These are phyloP conservation scores for Amylocarpus encephaloides DNA, from an alignment of 2,329 filamentous ascomycete species.

Conservation along the genomic window DNA sequence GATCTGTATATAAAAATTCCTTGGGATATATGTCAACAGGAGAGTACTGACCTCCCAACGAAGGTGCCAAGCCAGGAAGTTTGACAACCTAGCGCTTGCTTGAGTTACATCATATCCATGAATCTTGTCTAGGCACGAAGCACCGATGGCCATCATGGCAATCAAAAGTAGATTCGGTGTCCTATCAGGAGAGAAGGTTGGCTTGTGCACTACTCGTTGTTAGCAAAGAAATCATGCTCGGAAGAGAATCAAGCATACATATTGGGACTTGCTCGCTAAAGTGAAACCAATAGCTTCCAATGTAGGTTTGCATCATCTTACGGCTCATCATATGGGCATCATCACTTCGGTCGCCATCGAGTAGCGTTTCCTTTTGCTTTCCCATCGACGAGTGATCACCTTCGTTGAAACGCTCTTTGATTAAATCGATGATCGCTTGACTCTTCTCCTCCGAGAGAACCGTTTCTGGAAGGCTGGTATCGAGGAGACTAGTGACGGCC, in stretches of 20 bases:
- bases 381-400: conserved; percentile 67
- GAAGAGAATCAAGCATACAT: conserved; percentile 26
- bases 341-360: conserved; percentile 69
- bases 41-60: conserved; percentile 50
- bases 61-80: conserved; percentile 88
- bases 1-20: neutral
- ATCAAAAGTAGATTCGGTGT: conserved; percentile 80
- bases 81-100: conserved; percentile 74
- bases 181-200: conserved; percentile 83
- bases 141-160: conserved; percentile 87
- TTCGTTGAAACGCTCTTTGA: conserved; percentile 75
- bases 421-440: conserved; percentile 74
- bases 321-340: conserved; percentile 67
- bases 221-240: conserved; percentile 8
- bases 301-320: conserved; percentile 93
- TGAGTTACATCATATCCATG: conserved; percentile 69
- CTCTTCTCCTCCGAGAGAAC: conserved; percentile 83
- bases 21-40: neutral
- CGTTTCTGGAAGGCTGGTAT: conserved; percentile 72
- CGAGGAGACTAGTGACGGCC: conserved; percentile 80
- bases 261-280: conserved; percentile 94
- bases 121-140: conserved; percentile 78
- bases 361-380: conserved; percentile 67
- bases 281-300: conserved; percentile 88
- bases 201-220: conserved; percentile 60